Evolutionary conservation across 192 early-diverging fungal species (phyloP), one percentile per base, ranked within the genome.

Genomic region (Backusella parvicylindrica): DNA sequence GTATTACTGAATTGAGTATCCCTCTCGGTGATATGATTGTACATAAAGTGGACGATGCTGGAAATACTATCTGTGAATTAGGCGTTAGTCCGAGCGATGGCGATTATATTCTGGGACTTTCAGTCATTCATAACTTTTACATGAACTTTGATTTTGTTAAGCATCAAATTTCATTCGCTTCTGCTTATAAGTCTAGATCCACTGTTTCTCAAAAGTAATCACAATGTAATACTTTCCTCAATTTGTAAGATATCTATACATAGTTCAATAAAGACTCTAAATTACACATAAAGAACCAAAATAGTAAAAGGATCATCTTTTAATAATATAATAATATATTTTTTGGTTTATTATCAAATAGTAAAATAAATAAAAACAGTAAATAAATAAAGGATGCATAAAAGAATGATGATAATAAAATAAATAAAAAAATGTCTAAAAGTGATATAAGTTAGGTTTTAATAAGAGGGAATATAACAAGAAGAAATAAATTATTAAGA

Each of bases 361-460:
- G 11, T 6, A 38, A 38, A 11, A 9, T 9, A 4, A 38, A 56
- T 4, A 43, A 43, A 3, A 50, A 50, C 1, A 56, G 2, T 21
- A 56, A 56, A 26, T 26, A 56, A 56, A 26, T 26, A 60, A 60
- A 60, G 53, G 26, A 60, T 60, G 53, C 53, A 60, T 50, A 21
- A 26, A 60, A 9, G 12, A n/a, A 60, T 60, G 53, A 60, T 60
- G 53, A 13, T 60, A 60, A 60, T 60, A 47, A 60, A n/a, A n/a
- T n/a, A n/a, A n/a, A n/a, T n/a, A n/a, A n/a, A n/a, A n/a, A 60
- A 28, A 60, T 60, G 53, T 60, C 53, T 60, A 60, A 26, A 60
- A 60, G 53, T 28, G 53, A 47, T 47, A 47, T 47, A n/a, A 47
- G 43, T 47, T 47, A 47, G n/a, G 43, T 47, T 47, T 47, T 47